Conservation (phyloP, 1,284 basidiomycete genomes). For the Ustilago nuda region DNA sequence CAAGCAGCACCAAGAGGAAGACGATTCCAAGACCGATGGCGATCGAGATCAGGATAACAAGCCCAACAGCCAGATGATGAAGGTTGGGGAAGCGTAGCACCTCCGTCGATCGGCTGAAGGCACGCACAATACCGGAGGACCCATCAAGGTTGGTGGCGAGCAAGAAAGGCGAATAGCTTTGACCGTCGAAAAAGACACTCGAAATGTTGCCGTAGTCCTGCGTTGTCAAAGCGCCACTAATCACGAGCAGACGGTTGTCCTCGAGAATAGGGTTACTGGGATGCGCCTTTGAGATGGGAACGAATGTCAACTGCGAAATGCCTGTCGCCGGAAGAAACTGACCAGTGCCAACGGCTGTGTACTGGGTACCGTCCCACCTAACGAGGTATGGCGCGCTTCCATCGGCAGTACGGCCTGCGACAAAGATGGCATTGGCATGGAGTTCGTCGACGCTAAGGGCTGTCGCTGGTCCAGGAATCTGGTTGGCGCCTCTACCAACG, state of each 20-base stretch:
- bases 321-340: conserved; percentile 74
- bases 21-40: conserved; percentile 95
- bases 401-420: conserved; percentile 76
- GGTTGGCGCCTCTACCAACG: conserved; percentile 75
- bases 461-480: conserved; percentile 87
- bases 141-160: conserved; percentile 79
- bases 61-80: conserved; percentile 78
- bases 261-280: conserved; percentile 79
- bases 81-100: conserved; percentile 63
- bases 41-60: conserved; percentile 96
- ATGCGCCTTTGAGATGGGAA: conserved; percentile 81
- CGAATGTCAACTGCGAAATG: conserved; percentile 87
- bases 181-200: conserved; percentile 87
- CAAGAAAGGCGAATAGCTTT: conserved; percentile 84
- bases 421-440: conserved; percentile 86
- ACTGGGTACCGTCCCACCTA: conserved; percentile 59
- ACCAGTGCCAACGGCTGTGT: conserved; percentile 29
- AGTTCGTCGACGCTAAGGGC: conserved; percentile 86
- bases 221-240: conserved; percentile 80
- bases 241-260: conserved; percentile 87
- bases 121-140: conserved; percentile 78
- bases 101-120: conserved; percentile 77
- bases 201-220: conserved; percentile 76
- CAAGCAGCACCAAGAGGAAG: conserved; percentile 86
- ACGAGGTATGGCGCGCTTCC: conserved; percentile 54